Evolutionary conservation across 306 rosid species (phyloP).

Genomic region (Psophocarpus tetragonolobus): DNA sequence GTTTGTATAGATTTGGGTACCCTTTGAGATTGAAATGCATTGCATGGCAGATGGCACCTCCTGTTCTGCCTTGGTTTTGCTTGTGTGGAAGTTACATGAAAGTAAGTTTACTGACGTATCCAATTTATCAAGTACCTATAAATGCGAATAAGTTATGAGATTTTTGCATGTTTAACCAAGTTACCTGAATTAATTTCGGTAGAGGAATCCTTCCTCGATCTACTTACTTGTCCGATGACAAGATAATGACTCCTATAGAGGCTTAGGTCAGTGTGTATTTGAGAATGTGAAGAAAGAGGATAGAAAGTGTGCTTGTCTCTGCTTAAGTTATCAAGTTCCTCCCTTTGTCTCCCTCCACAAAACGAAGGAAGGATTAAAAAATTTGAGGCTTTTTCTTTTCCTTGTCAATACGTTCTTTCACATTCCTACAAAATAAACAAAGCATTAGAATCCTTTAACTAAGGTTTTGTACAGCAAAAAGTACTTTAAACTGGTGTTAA

Average conservation of each 20-base stretch:
- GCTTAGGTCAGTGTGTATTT: neutral
- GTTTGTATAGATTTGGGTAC: neutral
- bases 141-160: neutral
- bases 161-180: neutral
- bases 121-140: neutral
- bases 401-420: too few relatives aligned
- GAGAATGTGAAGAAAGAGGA: neutral
- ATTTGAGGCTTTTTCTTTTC: too few relatives aligned
- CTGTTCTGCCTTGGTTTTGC: neutral
- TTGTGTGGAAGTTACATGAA: neutral
- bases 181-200: neutral
- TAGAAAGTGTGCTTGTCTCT: neutral
- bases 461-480: too few relatives aligned
- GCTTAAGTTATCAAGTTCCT: too few relatives aligned
- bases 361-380: too few relatives aligned
- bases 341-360: too few relatives aligned
- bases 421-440: too few relatives aligned
- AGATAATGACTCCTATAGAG: neutral
- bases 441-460: too few relatives aligned
- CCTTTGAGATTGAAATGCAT: constrained; percentile 7
- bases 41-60: neutral
- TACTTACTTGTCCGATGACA: neutral
- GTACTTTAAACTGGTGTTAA: too few relatives aligned
- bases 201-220: neutral
- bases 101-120: neutral